phyloP scores from a whole-genome alignment of 768 basidiomycete genomes.

The Lactarius sanguifluus region DNA sequence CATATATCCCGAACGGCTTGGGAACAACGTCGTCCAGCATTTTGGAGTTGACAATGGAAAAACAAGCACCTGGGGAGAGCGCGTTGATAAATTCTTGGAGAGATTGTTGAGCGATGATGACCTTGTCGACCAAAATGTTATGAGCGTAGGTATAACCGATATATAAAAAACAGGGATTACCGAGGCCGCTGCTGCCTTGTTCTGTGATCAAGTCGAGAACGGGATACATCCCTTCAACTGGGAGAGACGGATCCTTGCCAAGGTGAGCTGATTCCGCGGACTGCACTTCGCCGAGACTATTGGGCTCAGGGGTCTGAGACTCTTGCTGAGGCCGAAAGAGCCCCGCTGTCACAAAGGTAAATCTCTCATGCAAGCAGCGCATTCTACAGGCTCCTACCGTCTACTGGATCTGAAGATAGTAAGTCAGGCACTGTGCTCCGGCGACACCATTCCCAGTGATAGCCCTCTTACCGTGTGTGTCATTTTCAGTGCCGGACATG shows the following conservation, averaged over 20 bases:
- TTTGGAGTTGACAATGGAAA: constrained; percentile 55
- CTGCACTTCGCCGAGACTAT: not conserved
- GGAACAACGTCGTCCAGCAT: constrained; percentile 47
- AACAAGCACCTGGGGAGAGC: constrained; percentile 52
- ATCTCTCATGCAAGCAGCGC: not conserved
- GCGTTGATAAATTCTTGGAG: constrained; percentile 49
- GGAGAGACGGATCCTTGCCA: constrained; percentile 6
- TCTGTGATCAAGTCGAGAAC: constrained; percentile 55
- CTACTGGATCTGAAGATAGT: not conserved
- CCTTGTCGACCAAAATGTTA: constrained; percentile 53
- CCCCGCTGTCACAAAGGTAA: not conserved
- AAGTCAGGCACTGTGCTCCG: not conserved
- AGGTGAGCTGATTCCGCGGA: not conserved
- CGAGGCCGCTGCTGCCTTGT: constrained; percentile 50
- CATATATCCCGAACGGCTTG: constrained; percentile 58
- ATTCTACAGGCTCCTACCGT: not conserved
- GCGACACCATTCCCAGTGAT: too few relatives aligned
- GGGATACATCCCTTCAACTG: constrained; percentile 48
- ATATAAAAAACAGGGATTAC: constrained; percentile 35
- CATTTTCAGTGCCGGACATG: not conserved
- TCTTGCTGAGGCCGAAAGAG: not conserved
- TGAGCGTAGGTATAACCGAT: not conserved
- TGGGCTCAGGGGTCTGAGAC: not conserved
- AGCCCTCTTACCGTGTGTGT: too few relatives aligned
- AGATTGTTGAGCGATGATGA: constrained; percentile 56